Percentiles rank a stretch among this genome's conserved stretches.
phyloP scores from a whole-genome alignment of 176 grass and related monocot genomes.

The Alopecurus myosuroides region DNA sequence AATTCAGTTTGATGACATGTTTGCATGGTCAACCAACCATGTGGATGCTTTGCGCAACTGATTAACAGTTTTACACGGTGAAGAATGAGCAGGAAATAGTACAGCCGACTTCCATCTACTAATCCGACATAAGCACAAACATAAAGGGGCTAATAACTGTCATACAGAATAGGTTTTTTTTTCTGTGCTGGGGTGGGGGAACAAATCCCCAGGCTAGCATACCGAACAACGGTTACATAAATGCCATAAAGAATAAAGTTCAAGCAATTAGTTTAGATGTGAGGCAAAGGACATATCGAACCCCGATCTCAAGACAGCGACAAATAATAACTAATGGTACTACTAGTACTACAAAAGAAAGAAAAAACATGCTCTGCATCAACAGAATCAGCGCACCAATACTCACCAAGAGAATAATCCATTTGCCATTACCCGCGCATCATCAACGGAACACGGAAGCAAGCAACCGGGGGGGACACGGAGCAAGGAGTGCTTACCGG shows the following conservation, averaged over 20 bases:
- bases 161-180: neutral
- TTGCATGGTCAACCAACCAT: neutral
- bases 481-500: slow-evolving; percentile 35
- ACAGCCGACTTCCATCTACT: neutral
- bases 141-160: neutral
- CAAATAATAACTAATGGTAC: too few species aligned
- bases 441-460: neutral
- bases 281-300: neutral
- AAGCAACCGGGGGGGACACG: neutral
- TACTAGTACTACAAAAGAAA: neutral
- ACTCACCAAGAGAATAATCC: neutral
- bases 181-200: neutral
- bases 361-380: neutral
- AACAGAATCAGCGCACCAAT: neutral
- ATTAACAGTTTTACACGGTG: slow-evolving; percentile 1
- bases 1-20: slow-evolving; percentile 5
- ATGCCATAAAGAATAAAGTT: neutral
- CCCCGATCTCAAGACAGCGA: neutral
- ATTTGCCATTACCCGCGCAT: neutral
- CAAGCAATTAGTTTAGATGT: neutral
- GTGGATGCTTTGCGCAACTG: neutral
- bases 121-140: neutral
- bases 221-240: neutral
- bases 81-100: neutral
- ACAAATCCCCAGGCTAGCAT: neutral